Base-by-base conservation (phyloP, 441 rosid species). In the Daphne laureola region DNA sequence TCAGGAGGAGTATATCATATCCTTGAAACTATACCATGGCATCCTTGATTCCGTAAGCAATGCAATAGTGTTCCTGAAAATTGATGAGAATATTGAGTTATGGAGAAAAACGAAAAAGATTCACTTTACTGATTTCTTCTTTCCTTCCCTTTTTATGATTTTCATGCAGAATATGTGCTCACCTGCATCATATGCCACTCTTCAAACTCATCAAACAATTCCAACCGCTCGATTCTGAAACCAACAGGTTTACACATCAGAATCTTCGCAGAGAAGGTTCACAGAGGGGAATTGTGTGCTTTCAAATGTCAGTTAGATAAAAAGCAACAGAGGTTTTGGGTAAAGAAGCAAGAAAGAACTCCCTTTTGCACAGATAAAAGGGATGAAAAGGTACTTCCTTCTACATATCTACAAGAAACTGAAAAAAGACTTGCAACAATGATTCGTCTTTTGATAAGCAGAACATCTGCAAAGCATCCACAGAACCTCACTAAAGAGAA, bases 181-280 rank as follows among this genome's bases (percentile, higher is more conserved):
- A 74, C 97, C 97, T 93, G 95, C 99, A 93, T 93, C 99, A 90
- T 85, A 69, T 83, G 76, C 97, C 99, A 93, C 68, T 93, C 96
- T 76, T 93, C 99, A 70, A 90, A 87, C 74, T 93, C 97, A 61
- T 90, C 96, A 27, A 90, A 93, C 73, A 90, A 70, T 75, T 87
- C 96, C 83, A 90, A 74, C 68, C 89, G 75, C 75, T 93, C 96
- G 14, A 90, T 85, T 87, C 96, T 90, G 76, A 48, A 42, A 61
- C 78, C 61, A 66, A 73, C 21, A 67, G 56, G 15, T 62, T 54
- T 53, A 62, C 25, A 51, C 55, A 63, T 64, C 62, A 63, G 67
- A 66, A 48, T 67, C 48, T 27, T 61, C 57, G 9, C 50, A 47
- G 36, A 36, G 23, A 54, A 14, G 52, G 36, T 35, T 18, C 44